Evolutionary conservation across 2,329 filamentous ascomycete species (phyloP).

Genomic region (Stagonosporopsis tanaceti): DNA sequence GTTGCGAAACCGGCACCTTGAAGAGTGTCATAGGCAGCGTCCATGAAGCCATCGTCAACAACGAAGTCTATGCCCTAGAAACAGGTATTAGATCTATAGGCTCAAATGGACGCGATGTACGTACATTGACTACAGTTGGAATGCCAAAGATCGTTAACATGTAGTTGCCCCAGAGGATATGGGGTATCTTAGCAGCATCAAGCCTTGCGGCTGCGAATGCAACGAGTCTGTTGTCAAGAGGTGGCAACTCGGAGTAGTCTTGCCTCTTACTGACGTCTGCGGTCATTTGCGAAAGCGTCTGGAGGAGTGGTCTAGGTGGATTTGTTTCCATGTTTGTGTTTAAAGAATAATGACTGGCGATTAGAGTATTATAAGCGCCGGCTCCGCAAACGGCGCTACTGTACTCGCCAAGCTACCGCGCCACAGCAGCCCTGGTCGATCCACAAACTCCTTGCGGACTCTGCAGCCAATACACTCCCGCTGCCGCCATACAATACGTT

Average conservation of each 20-base stretch:
- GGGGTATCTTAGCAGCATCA: constrained; percentile 9
- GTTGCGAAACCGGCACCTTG: constrained; percentile 4
- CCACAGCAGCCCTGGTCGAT: no score
- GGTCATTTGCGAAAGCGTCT: constrained; percentile 3
- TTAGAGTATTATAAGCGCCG: no score
- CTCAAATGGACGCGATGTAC: constrained; percentile 2
- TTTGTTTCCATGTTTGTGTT: background rate
- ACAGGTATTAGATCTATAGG: constrained; percentile 6
- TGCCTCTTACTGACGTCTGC: constrained; percentile 4
- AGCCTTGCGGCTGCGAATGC: constrained; percentile 11
- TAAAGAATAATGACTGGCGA: background rate
- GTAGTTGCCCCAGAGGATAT: constrained; percentile 13
- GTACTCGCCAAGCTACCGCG: no score
- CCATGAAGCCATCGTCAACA: constrained; percentile 12
- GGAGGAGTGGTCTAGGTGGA: background rate
- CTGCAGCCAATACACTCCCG: no score
- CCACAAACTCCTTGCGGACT: no score
- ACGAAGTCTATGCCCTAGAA: constrained; percentile 9
- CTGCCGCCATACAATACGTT: no score
- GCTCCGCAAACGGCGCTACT: no score
- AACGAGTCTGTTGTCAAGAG: constrained; percentile 8
- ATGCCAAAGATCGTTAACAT: constrained; percentile 8
- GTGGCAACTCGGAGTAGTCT: constrained; percentile 7
- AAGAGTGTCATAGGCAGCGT: constrained; percentile 11
- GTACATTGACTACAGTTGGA: constrained; percentile 9